phyloP scores from a whole-genome alignment of 441 rosid genomes.

The Adansonia grandidieri region DNA sequence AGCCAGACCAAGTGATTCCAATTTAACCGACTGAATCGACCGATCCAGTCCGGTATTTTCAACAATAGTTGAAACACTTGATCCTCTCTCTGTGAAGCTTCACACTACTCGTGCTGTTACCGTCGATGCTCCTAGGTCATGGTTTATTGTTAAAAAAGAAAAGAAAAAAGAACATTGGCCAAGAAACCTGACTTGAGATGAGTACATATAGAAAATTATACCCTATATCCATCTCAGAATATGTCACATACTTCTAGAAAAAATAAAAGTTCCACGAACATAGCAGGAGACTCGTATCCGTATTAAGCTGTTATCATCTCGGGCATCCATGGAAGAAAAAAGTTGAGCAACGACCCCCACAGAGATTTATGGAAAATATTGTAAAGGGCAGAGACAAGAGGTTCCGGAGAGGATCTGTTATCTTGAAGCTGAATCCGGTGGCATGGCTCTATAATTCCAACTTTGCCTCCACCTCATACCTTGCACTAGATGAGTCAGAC shows the following conservation, averaged over 20 bases:
- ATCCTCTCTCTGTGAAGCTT: constrained; percentile 68
- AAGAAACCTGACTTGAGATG: constrained; percentile 69
- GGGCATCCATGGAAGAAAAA: constrained; percentile 97
- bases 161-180: constrained; percentile 59
- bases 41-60: too few species aligned
- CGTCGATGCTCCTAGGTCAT: constrained; percentile 88
- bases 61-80: constrained; percentile 73
- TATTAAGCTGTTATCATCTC: constrained; percentile 82
- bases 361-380: constrained; percentile 89
- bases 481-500: too few species aligned
- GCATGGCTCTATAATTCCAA: constrained; percentile 44
- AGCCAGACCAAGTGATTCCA: too few species aligned
- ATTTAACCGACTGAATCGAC: too few species aligned
- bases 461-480: background rate
- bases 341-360: constrained; percentile 82
- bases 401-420: constrained; percentile 97
- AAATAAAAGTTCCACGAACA: background rate
- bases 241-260: too few species aligned
- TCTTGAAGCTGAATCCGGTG: constrained; percentile 86
- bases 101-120: constrained; percentile 85
- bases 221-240: too few species aligned
- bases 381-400: constrained; percentile 68
- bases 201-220: too few species aligned
- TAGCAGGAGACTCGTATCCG: constrained; percentile 91
- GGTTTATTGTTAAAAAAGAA: constrained; percentile 56